A percentile compares a stretch with the other conserved stretches of the same genome.
These are phyloP conservation scores for Botryosphaeria dothidea DNA, from an alignment of 2,329 filamentous ascomycete species.

Conservation along the genomic window DNA sequence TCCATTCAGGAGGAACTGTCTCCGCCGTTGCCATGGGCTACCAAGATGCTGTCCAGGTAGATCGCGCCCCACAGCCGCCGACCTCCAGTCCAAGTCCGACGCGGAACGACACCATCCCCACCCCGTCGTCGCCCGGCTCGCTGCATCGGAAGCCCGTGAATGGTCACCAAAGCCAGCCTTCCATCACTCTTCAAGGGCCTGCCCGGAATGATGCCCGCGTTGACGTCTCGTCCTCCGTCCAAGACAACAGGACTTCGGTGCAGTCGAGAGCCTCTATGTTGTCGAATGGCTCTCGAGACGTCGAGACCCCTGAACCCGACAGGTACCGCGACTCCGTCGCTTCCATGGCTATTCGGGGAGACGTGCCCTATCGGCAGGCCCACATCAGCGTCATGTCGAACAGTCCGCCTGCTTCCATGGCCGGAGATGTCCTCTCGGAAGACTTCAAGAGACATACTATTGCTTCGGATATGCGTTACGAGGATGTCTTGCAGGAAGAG, in stretches of 20 bases:
- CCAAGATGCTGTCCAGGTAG: conserved; percentile 26
- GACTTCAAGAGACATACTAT: conserved; percentile 10
- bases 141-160: conserved; percentile 10
- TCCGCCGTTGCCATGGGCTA: conserved; percentile 29
- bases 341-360: neutral
- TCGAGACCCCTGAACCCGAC: conserved; percentile 28
- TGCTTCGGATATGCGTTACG: conserved; percentile 1
- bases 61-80: conserved; percentile 21
- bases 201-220: conserved; percentile 36
- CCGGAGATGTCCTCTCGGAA: conserved; percentile 1
- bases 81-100: neutral
- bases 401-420: conserved; percentile 7
- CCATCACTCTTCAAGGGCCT: conserved; percentile 25
- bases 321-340: conserved; percentile 10
- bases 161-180: conserved; percentile 20
- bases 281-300: conserved; percentile 35
- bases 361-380: neutral
- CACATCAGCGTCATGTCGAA: conserved; percentile 10
- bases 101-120: conserved; percentile 26
- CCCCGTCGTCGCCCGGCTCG: conserved; percentile 22
- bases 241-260: conserved; percentile 33
- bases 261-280: conserved; percentile 36
- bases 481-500: conserved; percentile 22
- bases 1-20: conserved; percentile 3
- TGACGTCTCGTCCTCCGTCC: conserved; percentile 31